Base-by-base conservation (phyloP, 305 asterid genomes). In the Striga hermonthica region DNA sequence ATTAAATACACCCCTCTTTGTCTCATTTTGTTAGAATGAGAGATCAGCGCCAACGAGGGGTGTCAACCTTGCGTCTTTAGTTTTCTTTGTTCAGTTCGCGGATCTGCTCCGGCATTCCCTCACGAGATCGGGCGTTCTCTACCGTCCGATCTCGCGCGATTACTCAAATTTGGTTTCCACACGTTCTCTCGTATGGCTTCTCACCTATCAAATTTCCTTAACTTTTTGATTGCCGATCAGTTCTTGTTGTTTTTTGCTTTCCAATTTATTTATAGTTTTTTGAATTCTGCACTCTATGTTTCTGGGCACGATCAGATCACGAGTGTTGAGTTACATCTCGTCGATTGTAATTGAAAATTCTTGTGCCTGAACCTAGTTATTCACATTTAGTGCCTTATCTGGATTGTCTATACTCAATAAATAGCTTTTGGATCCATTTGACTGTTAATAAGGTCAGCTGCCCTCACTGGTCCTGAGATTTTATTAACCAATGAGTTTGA, bases 131-230 rank as follows among this genome's bases (percentile, higher is more conserved):
- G 79, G 72, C 80, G 73, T 55, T 48, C 34, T 16, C 39, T 65
- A 13, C 73, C 80, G 80, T 74, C 79, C 82, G 80, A 72, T 81
- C 80, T 79, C 82, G 58, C 75, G 63, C 73, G 73, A 66, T 66
- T 59, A 37, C 67, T 64, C 74, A 49, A 80, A 80, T 77, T 77
- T 72, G 66, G 12, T 55, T 56, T 57, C 65, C 64, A 40, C 12
- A 50, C 15, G 7, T 38, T 53, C 59, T 47, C 56, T 63, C 44
- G 78, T 69, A 54, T 75, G 85, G 68, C 15, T 34, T 60, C 43
- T 41, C 44, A 52, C 13, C 60, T 49, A 49, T 57, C 50, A 14
- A 12, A 38, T 66, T 68, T 72, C 52, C 64, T 4, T 40, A 31
- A 34, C 4, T 15, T 5, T 41, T 5, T 50, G 8, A 13, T 68